phyloP scores from a whole-genome alignment of 257 asterid genomes.

The Verbena officinalis region DNA sequence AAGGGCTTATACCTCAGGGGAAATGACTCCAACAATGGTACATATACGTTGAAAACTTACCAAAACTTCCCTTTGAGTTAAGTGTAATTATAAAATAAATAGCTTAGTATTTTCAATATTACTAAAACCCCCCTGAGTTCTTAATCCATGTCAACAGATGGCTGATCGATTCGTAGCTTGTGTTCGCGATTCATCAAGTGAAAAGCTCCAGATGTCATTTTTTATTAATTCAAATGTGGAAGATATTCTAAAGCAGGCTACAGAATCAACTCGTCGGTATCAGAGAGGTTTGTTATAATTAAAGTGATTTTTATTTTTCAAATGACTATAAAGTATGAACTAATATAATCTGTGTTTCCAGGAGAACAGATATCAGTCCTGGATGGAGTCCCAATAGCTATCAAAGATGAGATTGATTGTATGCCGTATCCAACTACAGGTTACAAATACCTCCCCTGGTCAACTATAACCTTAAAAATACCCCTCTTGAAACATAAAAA shows the following conservation, averaged over 20 bases:
- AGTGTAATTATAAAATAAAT: too few species aligned
- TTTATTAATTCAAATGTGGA: conserved; percentile 52
- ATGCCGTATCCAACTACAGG: conserved; percentile 95
- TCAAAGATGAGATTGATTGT: conserved; percentile 92
- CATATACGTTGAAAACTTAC: neutral
- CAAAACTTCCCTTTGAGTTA: too few species aligned
- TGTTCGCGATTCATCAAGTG: conserved; percentile 52
- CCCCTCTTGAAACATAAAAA: too few species aligned
- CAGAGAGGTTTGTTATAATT: conserved; percentile 45
- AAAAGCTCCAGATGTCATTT: conserved; percentile 66
- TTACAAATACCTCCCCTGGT: too few species aligned
- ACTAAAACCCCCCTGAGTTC: neutral
- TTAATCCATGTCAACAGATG: conserved; percentile 44
- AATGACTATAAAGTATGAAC: too few species aligned
- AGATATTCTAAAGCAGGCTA: conserved; percentile 75
- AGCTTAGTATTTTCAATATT: too few species aligned
- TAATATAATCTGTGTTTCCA: conserved; percentile 23
- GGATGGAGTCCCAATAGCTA: conserved; percentile 84
- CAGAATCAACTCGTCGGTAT: conserved; percentile 68
- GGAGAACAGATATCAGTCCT: conserved; percentile 73
- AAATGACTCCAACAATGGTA: conserved; percentile 68
- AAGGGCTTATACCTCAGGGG: conserved; percentile 54
- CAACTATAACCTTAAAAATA: too few species aligned
- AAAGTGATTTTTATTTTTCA: too few species aligned
- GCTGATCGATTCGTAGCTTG: conserved; percentile 57